Evolutionary conservation across 23 red algal genomes (phyloP), one percentile per base, ranked within the genome.

Genomic region (Agarophyton chilense): DNA sequence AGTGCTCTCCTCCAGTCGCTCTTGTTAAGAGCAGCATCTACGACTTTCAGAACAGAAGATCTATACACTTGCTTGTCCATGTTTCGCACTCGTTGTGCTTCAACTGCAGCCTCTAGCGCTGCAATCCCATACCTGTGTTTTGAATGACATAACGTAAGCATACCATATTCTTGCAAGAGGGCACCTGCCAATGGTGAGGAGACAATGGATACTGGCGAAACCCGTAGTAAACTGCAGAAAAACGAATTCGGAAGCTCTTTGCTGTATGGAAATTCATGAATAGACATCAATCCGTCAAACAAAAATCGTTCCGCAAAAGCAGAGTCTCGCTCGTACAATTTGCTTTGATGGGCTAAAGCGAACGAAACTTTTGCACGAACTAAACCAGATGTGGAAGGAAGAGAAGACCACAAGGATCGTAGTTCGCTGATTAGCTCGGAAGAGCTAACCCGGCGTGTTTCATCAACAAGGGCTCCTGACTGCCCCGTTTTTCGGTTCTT

Each of bases 121-220:
- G 82, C 72, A 73, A 95, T 83, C 52, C 82, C 84, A 64, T 95
- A 95, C 26, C 92, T 46, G 47, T 95, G 87, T 42, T 95, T 95
- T 35, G 78, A 86, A 62, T 84, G 83, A 29, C 65, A 68, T 31
- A 89, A 62, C 2, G 77, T 64, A 1, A 87, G 57, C 1, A 16
- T 31, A 11, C 92, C 92, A 72, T 95, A 95, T 47, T 62, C 58
- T 12, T 68, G 60, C 52, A 95, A 29, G 26, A 95, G 39, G 28
- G 78, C 78, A 34, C 56, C 92, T 24, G 70, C 81, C 21, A 95
- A 51, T 40, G 54, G 85, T 2, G 85, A 77, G 35, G 68, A 77
- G 26, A 75, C 92, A 77, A 89, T 43, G 36, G 85, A 55, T 29
- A 89, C 85, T 39, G 81, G 78, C 19, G 73, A 92, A 50, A 84